Evolutionary conservation across 73 alveolate genomes (phyloP), one percentile per base, ranked within the genome.

Genomic region (Breviolum minutum): DNA sequence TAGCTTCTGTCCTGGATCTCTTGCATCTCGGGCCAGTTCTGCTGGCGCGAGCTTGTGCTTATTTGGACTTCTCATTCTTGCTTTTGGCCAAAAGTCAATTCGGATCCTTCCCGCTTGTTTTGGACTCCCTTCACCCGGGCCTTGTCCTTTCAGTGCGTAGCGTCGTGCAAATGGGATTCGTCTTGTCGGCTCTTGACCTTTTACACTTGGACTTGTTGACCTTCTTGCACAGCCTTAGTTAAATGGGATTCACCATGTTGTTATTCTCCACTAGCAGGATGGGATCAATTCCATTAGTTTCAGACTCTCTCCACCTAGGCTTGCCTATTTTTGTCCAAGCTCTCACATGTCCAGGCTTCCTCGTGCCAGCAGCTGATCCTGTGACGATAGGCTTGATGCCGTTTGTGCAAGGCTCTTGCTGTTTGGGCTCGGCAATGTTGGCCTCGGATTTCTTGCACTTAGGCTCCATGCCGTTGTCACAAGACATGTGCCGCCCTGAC

Each of bases 151-250:
- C 16, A 7, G 7, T 24, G 17, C 98, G 40, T 9, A 92, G 98
- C 98, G 16, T 10, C 48, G 80, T 20, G 6, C 68, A 60, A 13
- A 30, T 27, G 91, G 98, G 87, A 8, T 20, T 48, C 22, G 80
- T n/a, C 5, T 16, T 86, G 94, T n/a, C 74, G 5, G 94, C 94
- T 8, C 94, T 74, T 14, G 99, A 94, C 76, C 48, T 40, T 63
- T 32, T 94, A 71, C 93, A 94, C 66, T 8, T 80, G 82, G 99
- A 76, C 62, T 54, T 63, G 20, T 19, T 22, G 8, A 14, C 64
- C 85, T 76, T 32, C 8, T 73, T 63, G 62, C 85, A 73, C 13
- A 30, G 83, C 76, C 16, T 68, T 40, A 13, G 74, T n/a, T 71
- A 89, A 14, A 12, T 61, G 20, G 99, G 95, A 24, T 24, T 19